phyloP scores from a whole-genome alignment of 108 stramenopile genomes.

The Heterococcus sp. region DNA sequence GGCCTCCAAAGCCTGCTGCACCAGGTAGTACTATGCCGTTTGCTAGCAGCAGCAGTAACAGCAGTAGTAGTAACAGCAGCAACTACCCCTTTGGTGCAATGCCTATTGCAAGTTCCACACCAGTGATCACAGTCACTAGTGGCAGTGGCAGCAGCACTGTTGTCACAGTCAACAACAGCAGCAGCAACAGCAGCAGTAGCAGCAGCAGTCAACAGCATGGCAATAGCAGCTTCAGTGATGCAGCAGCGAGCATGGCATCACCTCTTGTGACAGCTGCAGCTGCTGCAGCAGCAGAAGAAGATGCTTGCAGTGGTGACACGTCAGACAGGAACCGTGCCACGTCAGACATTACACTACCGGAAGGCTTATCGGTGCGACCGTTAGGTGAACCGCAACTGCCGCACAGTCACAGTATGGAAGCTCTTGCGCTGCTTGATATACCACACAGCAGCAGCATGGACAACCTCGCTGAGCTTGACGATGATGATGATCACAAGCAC shows the following conservation, averaged over 20 bases:
- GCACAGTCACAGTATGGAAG: not conserved
- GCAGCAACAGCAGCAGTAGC: not conserved
- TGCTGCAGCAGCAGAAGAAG: not conserved
- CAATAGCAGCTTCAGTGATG: not conserved
- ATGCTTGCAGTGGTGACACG: too few species aligned
- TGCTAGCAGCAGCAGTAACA: too few species aligned
- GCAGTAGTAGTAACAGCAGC: not conserved
- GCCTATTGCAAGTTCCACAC: too few species aligned
- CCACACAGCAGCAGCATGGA: too few species aligned
- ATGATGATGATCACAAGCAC: too few species aligned
- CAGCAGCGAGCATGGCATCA: not conserved
- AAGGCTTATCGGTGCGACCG: not conserved
- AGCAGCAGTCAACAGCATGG: not conserved
- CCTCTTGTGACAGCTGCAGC: not conserved
- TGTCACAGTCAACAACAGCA: not conserved
- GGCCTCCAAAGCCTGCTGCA: too few species aligned
- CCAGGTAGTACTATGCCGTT: too few species aligned
- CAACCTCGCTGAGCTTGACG: too few species aligned
- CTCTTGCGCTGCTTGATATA: not conserved
- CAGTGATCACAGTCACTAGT: not conserved
- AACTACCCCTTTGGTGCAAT: not conserved
- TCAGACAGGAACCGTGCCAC: not conserved
- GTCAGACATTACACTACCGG: too few species aligned
- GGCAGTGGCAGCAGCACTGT: not conserved
- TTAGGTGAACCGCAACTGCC: not conserved